Evolutionary conservation across 1,284 basidiomycete species (phyloP).

Genomic region (Neonothopanus nambi): DNA sequence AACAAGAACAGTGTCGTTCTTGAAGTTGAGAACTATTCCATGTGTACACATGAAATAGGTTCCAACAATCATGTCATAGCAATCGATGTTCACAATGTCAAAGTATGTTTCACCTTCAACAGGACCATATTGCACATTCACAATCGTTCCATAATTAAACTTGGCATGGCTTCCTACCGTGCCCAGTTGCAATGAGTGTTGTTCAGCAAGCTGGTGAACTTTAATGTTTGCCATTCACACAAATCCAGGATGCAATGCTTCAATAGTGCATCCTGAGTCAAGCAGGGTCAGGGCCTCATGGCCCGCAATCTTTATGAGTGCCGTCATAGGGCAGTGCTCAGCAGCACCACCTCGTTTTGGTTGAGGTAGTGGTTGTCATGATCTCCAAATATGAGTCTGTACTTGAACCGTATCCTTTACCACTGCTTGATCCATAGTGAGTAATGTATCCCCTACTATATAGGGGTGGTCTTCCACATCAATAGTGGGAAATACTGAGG

Average conservation of each 20-base stretch:
- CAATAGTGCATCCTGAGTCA: conserved; percentile 19
- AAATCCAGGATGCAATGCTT: conserved; percentile 14
- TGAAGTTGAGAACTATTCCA: conserved; percentile 26
- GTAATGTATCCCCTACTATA: neutral
- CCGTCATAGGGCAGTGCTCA: conserved; percentile 6
- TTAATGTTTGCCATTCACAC: conserved; percentile 6
- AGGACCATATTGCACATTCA: conserved; percentile 17
- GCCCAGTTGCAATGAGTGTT: conserved; percentile 17
- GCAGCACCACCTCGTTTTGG: neutral
- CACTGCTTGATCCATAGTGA: neutral
- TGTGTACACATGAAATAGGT: conserved; percentile 25
- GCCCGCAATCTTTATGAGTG: conserved; percentile 10
- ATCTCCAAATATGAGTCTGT: neutral
- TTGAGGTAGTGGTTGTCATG: neutral
- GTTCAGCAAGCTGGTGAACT: conserved; percentile 15
- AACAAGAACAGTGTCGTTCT: conserved; percentile 16
- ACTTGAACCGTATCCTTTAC: neutral
- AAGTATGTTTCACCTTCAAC: conserved; percentile 24
- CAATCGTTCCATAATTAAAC: conserved; percentile 15
- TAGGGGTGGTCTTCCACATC: no score
- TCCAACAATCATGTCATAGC: conserved; percentile 32
- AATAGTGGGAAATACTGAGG: neutral
- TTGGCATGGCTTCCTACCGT: conserved; percentile 16
- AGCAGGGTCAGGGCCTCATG: conserved; percentile 12
- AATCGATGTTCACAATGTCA: conserved; percentile 32